Evolutionary conservation across 306 rosid genomes (phyloP), one percentile per base, ranked within the genome.

Genomic region (Begonia fuchsioides): DNA sequence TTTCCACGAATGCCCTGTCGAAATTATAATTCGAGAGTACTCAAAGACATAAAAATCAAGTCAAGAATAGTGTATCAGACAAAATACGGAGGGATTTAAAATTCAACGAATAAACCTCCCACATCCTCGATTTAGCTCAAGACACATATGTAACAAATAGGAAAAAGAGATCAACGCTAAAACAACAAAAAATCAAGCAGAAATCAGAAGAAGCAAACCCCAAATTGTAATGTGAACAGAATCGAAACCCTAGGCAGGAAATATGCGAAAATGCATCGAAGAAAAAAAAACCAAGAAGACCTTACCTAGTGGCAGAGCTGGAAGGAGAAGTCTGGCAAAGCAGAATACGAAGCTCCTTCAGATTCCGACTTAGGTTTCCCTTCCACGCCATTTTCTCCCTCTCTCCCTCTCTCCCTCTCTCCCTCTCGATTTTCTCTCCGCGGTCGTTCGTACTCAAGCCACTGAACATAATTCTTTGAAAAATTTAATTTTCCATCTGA

Each of bases 331-430:
- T 55, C 69, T 90, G 97, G 67, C 98, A 90, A 69, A 90, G 75
- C 51, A 84, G 71, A 72, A 90, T 63, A 52, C 95, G 76, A 43
- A 90, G 77, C 83, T 90, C 97, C 76, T 82, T 90, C 58, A 85
- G 63, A 67, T 73, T 85, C 67, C 53, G 70, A 12, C 92, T 76
- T 18, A 90, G 66, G 12, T 68, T 68, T 59, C 82, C 92, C 62
- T 94, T 81, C 98, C 95, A 85, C 8, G 98, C 94, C 95, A 90
- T 85, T 58, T n/a, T n/a, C n/a, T n/a, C n/a, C n/a, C n/a, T n/a
- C n/a, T n/a, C n/a, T n/a, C n/a, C n/a, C n/a, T n/a, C 43, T 63
- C 47, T 11, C 38, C 50, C 52, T 51, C 44, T 16, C 46, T n/a
- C 15, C 38, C 14, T 43, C 58, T 53, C 50, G 6, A n/a, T 18